These are phyloP conservation scores for Apocynum venetum DNA, from an alignment of 257 asterid species.

Conservation along the genomic window DNA sequence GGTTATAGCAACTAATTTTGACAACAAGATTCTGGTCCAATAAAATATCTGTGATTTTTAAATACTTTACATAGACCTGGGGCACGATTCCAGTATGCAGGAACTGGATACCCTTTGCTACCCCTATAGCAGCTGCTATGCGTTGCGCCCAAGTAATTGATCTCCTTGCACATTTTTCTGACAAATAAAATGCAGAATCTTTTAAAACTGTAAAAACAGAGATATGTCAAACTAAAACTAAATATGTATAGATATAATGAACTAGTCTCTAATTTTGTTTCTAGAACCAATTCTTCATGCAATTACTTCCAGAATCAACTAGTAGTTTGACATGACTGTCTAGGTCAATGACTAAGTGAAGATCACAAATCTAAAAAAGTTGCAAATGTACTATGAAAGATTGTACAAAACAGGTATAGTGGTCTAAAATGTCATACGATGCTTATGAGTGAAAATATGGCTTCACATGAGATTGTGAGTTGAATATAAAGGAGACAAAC, in stretches of 20 bases:
- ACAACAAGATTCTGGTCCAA: slow-evolving; percentile 70
- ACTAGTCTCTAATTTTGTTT: background rate
- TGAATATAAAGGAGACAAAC: background rate
- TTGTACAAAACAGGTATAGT: background rate
- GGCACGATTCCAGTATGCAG: slow-evolving; percentile 85
- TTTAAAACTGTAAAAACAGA: slow-evolving; percentile 13
- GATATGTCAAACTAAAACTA: background rate
- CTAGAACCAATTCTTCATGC: background rate
- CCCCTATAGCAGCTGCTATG: slow-evolving; percentile 73
- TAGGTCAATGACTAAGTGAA: background rate
- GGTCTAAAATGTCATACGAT: background rate
- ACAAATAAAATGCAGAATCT: slow-evolving; percentile 10
- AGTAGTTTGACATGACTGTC: background rate
- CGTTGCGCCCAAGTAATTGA: slow-evolving; percentile 82
- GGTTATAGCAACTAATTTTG: slow-evolving; percentile 68
- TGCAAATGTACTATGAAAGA: background rate
- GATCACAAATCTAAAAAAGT: background rate
- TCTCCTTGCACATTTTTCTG: slow-evolving; percentile 48
- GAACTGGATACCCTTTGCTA: slow-evolving; percentile 92
- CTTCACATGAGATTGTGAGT: background rate
- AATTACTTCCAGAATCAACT: background rate
- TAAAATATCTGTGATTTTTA: slow-evolving; percentile 65
- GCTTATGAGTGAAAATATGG: no score
- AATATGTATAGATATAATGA: background rate
- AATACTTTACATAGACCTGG: slow-evolving; percentile 52